Evolutionary conservation across 2,329 filamentous ascomycete species (phyloP).

Genomic region (Cordyceps militaris): DNA sequence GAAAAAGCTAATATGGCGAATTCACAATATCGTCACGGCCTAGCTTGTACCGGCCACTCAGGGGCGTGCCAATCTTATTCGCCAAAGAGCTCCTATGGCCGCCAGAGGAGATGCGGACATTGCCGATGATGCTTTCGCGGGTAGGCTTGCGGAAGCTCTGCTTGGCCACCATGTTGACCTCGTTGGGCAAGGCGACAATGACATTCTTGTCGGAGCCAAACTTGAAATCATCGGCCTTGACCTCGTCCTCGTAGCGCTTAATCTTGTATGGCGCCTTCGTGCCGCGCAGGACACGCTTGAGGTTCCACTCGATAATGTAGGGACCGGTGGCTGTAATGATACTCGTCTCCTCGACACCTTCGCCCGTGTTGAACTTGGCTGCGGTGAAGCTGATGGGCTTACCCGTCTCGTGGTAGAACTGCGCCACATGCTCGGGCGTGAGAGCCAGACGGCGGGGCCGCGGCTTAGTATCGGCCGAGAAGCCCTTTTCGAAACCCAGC

Average conservation of each 20-base stretch:
- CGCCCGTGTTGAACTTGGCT: slow-evolving; percentile 87
- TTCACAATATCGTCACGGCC: slow-evolving; percentile 80
- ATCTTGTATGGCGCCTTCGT: slow-evolving; percentile 88
- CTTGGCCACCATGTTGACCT: slow-evolving; percentile 96
- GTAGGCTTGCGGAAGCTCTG: slow-evolving; percentile 80
- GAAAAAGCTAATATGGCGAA: slow-evolving; percentile 38
- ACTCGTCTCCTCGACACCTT: slow-evolving; percentile 74
- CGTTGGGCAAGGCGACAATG: slow-evolving; percentile 91
- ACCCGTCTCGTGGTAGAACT: slow-evolving; percentile 95
- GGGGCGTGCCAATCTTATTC: slow-evolving; percentile 43
- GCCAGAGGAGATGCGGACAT: slow-evolving; percentile 41
- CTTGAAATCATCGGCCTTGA: slow-evolving; percentile 98
- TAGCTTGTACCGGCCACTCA: slow-evolving; percentile 62
- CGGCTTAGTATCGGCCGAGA: slow-evolving; percentile 87
- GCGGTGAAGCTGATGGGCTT: slow-evolving; percentile 80
- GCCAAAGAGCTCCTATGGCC: slow-evolving; percentile 43
- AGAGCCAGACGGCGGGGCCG: slow-evolving; percentile 85
- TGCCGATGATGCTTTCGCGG: slow-evolving; percentile 78
- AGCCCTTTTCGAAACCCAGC: slow-evolving; percentile 92
- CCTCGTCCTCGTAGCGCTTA: slow-evolving; percentile 90
- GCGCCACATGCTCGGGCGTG: slow-evolving; percentile 85
- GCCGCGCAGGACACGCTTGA: slow-evolving; percentile 80
- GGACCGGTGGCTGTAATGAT: slow-evolving; percentile 96
- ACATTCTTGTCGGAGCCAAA: slow-evolving; percentile 97
- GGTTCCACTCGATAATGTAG: slow-evolving; percentile 92